Percentiles rank a stretch among this genome's conserved stretches.
phyloP scores from a whole-genome alignment of 495 filamentous ascomycete genomes.

The Sabuloglossum arenarium region DNA sequence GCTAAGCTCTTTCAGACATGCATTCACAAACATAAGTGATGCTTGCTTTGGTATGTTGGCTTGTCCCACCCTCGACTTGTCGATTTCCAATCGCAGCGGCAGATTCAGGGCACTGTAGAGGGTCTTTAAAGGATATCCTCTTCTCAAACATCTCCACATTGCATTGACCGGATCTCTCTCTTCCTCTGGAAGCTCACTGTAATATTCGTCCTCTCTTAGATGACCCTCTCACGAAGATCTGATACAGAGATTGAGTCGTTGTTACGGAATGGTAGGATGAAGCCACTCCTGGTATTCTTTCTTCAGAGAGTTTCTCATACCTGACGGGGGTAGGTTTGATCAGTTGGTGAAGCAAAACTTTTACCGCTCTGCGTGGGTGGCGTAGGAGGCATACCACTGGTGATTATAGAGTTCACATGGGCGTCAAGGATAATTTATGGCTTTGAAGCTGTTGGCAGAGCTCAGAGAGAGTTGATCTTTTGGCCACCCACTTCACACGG shows the following conservation, averaged over 20 bases:
- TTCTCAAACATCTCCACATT: conserved; percentile 71
- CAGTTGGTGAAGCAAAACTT: no score
- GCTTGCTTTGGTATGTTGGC: conserved; percentile 42
- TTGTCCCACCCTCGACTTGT: conserved; percentile 33
- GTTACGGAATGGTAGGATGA: no score
- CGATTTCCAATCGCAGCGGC: conserved; percentile 36
- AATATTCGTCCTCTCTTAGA: conserved; percentile 40
- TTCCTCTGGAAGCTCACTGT: conserved; percentile 20
- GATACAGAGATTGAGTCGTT: conserved; percentile 84
- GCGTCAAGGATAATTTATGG: no score
- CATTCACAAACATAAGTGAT: conserved; percentile 33
- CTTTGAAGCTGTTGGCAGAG: no score
- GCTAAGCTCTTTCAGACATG: conserved; percentile 41
- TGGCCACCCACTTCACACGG: no score
- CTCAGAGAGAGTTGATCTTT: no score
- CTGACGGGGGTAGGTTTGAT: no score
- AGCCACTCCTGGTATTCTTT: no score
- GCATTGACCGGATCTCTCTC: conserved; percentile 70
- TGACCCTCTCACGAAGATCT: conserved; percentile 70
- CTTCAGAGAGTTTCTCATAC: no score
- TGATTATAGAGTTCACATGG: no score
- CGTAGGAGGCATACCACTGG: no score
- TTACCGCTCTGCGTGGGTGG: no score
- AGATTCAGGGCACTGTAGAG: conserved; percentile 76
- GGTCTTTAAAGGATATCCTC: conserved; percentile 64